Percentiles rank a stretch among this genome's conserved stretches.
Evolutionary conservation across 2,329 filamentous ascomycete genomes (phyloP).

Genomic region (Lomentospora prolificans): DNA sequence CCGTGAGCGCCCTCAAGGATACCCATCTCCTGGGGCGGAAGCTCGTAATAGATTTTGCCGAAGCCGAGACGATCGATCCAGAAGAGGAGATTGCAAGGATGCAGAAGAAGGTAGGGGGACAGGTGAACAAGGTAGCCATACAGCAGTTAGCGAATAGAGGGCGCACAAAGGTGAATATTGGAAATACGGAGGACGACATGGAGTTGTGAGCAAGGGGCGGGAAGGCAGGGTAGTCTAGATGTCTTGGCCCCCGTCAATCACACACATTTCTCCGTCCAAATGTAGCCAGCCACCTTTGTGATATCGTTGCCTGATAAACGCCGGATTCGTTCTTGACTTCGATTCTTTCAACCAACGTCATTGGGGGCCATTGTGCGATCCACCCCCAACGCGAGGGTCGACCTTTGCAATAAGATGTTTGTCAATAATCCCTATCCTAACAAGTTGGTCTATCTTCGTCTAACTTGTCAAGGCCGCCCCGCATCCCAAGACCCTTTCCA

Average conservation of each 20-base stretch:
- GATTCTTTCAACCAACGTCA: neutral
- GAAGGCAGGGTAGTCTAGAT: neutral
- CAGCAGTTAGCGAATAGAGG: slow-evolving; percentile 78
- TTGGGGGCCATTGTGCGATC: neutral
- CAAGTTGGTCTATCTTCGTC: slow-evolving; percentile 6
- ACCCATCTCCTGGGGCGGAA: slow-evolving; percentile 87
- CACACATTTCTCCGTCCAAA: neutral
- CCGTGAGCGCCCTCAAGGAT: slow-evolving; percentile 80
- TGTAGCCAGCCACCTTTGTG: neutral
- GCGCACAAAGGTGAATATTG: slow-evolving; percentile 83
- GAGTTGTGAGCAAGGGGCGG: slow-evolving; percentile 1
- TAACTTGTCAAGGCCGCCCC: neutral
- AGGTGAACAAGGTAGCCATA: slow-evolving; percentile 82
- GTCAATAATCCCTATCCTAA: slow-evolving; percentile 2
- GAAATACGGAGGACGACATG: slow-evolving; percentile 49
- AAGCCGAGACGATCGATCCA: slow-evolving; percentile 78
- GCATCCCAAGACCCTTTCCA: neutral
- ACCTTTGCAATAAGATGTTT: neutral
- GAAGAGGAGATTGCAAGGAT: slow-evolving; percentile 96
- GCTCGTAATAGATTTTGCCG: slow-evolving; percentile 84
- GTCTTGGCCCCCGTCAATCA: neutral
- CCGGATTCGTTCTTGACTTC: neutral
- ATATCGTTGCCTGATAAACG: neutral
- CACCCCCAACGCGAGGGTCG: neutral
- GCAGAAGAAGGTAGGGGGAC: slow-evolving; percentile 87